Percentiles rank a stretch among this genome's conserved stretches.
Evolutionary conservation across 2,329 filamentous ascomycete genomes (phyloP).

Genomic region (Nothophaeocryptopus gaeumannii): DNA sequence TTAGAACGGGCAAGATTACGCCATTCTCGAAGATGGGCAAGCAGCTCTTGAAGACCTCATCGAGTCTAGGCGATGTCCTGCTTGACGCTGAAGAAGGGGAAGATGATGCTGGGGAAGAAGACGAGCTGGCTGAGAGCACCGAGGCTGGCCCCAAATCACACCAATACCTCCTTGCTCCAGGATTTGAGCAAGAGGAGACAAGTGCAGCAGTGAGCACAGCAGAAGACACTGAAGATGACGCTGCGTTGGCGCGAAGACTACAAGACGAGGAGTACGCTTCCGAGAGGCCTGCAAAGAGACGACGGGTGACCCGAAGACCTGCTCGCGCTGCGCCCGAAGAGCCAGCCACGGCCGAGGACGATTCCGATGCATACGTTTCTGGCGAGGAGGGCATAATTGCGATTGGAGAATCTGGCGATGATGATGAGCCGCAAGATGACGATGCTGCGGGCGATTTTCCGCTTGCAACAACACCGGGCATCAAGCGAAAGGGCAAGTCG

Average conservation of each 20-base stretch:
- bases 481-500: conserved; percentile 38
- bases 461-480: conserved; percentile 37
- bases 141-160: conserved; percentile 42
- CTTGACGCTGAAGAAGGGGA: conserved; percentile 76
- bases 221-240: conserved; percentile 30
- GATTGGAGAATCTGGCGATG: conserved; percentile 39
- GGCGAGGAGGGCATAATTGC: conserved; percentile 40
- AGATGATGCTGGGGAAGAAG: conserved; percentile 47
- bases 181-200: conserved; percentile 39
- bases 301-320: conserved; percentile 35
- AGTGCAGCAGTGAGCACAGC: conserved; percentile 22
- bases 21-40: conserved; percentile 80
- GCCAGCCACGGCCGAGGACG: conserved; percentile 29
- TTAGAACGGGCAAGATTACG: conserved; percentile 95
- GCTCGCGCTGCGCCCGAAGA: conserved; percentile 23
- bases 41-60: conserved; percentile 61
- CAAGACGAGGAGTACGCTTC: conserved; percentile 39
- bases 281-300: conserved; percentile 41
- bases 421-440: conserved; percentile 37
- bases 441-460: conserved; percentile 37
- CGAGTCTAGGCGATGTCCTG: conserved; percentile 72
- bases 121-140: conserved; percentile 22
- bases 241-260: conserved; percentile 29
- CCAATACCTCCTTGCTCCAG: conserved; percentile 48
- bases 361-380: conserved; percentile 44